phyloP scores from a whole-genome alignment of 768 basidiomycete species.

The Galerina sulciceps region DNA sequence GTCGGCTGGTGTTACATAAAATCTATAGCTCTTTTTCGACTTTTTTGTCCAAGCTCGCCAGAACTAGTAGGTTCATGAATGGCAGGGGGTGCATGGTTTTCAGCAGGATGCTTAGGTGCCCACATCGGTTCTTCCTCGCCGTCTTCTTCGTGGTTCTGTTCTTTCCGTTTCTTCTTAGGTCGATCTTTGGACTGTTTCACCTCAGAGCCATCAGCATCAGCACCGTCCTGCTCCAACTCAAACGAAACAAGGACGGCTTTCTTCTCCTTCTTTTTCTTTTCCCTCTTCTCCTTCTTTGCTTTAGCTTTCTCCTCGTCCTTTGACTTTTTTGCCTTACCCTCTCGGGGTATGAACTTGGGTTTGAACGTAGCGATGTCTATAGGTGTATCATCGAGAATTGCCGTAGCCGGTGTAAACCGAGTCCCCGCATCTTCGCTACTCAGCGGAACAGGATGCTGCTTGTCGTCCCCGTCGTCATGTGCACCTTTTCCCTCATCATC shows the following conservation, averaged over 20 bases:
- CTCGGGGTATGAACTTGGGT: constrained; percentile 83
- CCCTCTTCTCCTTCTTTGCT: constrained; percentile 49
- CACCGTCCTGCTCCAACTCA: constrained; percentile 70
- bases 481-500: constrained; percentile 61
- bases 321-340: constrained; percentile 47
- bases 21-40: constrained; percentile 75
- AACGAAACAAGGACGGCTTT: constrained; percentile 71
- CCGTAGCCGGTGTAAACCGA: constrained; percentile 18
- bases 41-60: constrained; percentile 34
- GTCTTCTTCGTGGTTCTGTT: constrained; percentile 37
- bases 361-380: constrained; percentile 78
- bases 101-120: constrained; percentile 67
- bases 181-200: constrained; percentile 39
- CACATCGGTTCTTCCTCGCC: constrained; percentile 61
- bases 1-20: constrained; percentile 56
- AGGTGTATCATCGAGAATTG: constrained; percentile 27
- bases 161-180: constrained; percentile 50
- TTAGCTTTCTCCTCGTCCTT: constrained; percentile 37
- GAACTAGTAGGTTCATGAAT: constrained; percentile 23
- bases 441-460: constrained; percentile 16
- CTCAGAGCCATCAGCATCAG: constrained; percentile 30
- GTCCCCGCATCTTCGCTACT: constrained; percentile 13
- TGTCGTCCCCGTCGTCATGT: constrained; percentile 30
- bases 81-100: constrained; percentile 23
- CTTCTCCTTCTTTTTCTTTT: constrained; percentile 53